Evolutionary conservation across 192 early-diverging fungal genomes (phyloP).

Genomic region (Ambispora gerdemannii): DNA sequence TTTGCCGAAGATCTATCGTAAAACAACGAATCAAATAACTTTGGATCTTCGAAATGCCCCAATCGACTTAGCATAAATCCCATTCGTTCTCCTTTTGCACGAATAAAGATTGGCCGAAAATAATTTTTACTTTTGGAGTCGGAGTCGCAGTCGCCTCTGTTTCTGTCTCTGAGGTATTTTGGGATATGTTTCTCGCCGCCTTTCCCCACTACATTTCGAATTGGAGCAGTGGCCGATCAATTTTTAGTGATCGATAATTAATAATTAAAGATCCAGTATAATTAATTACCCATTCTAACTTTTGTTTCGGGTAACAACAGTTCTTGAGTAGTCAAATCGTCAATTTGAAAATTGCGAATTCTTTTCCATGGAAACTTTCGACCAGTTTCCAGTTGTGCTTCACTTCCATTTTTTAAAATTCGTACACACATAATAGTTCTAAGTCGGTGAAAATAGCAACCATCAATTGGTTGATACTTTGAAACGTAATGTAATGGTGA

Average conservation of each 20-base stretch:
- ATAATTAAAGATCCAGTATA: background rate
- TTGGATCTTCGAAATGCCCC: constrained; percentile 41
- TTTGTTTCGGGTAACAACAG: too few relatives aligned
- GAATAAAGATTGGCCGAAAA: constrained; percentile 33
- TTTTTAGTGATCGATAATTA: background rate
- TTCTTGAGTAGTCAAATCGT: background rate
- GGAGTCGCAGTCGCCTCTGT: too few relatives aligned
- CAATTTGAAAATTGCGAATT: background rate
- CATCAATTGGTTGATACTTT: background rate
- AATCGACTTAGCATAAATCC: constrained; percentile 41
- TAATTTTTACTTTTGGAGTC: background rate
- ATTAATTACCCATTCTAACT: too few relatives aligned
- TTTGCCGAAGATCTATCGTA: too few relatives aligned
- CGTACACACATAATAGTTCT: constrained; percentile 1
- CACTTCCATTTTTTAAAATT: constrained; percentile 7
- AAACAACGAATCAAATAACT: constrained; percentile 41
- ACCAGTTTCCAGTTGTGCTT: constrained; percentile 9
- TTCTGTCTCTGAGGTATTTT: too few relatives aligned
- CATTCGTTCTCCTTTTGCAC: constrained; percentile 34
- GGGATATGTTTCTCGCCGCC: too few relatives aligned
- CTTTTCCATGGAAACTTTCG: background rate
- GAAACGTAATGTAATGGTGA: too few relatives aligned
- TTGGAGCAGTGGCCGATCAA: background rate
- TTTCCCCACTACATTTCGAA: too few relatives aligned
- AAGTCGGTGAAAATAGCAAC: background rate